A percentile compares a stretch with the other conserved stretches of the same genome.
These are phyloP conservation scores for Yarrowia keelungensis DNA, from an alignment of 805 yeast species.

Conservation along the genomic window DNA sequence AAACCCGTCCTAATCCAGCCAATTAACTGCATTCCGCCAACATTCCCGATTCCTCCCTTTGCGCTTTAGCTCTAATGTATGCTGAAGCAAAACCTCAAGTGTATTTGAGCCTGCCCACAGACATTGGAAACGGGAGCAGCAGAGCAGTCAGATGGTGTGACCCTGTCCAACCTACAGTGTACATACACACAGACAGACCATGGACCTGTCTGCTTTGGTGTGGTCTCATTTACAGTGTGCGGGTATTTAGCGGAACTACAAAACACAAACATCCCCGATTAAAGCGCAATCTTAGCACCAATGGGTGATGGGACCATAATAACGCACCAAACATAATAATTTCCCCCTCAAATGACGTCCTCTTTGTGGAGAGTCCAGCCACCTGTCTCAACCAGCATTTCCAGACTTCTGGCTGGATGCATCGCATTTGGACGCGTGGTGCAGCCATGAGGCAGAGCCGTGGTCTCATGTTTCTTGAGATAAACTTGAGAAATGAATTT, in stretches of 20 bases:
- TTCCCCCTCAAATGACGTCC: background rate
- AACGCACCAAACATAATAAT: background rate
- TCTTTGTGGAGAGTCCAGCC: background rate
- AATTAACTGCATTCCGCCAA: background rate
- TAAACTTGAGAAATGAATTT: slow-evolving; percentile 6
- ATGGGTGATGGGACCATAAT: slow-evolving; percentile 9
- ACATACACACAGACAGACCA: background rate
- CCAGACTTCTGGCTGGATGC: slow-evolving; percentile 4
- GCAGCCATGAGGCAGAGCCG: slow-evolving; percentile 18
- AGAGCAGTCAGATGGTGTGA: slow-evolving; percentile 9
- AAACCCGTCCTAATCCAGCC: background rate
- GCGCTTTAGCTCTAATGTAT: slow-evolving; percentile 13
- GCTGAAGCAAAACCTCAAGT: slow-evolving; percentile 20
- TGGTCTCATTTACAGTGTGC: background rate
- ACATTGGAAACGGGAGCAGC: background rate
- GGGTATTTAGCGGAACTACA: background rate
- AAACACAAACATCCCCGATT: slow-evolving; percentile 3
- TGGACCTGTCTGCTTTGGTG: background rate
- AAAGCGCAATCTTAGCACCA: slow-evolving; percentile 9
- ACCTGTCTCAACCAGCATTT: slow-evolving; percentile 11
- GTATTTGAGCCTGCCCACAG: slow-evolving; percentile 7
- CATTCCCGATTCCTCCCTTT: slow-evolving; percentile 7
- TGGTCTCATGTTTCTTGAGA: background rate
- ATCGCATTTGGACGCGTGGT: slow-evolving; percentile 24
- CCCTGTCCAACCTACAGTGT: background rate